Conservation (phyloP, 208 protist species). For the Phytomonas francai region DNA sequence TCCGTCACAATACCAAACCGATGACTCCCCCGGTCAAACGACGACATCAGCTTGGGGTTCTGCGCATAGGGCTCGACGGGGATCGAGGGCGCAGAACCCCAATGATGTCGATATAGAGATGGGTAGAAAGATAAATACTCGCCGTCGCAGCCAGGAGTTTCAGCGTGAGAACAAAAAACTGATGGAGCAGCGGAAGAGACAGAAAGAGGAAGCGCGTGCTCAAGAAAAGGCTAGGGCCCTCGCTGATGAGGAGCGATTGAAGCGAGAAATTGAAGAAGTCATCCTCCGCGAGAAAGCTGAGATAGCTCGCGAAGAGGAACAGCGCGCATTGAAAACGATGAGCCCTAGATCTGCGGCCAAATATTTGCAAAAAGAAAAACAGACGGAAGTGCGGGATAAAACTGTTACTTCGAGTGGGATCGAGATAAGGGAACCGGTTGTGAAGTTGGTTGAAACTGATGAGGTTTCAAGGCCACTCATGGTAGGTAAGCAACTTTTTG, state of each 20-base stretch:
- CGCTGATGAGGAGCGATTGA: constrained; percentile 37
- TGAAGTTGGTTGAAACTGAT: neutral
- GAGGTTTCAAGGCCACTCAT: neutral
- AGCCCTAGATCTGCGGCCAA: constrained; percentile 13
- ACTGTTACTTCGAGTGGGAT: neutral
- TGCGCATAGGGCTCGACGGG: neutral
- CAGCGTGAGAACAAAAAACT: constrained; percentile 66
- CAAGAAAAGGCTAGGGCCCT: constrained; percentile 28
- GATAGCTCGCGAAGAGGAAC: constrained; percentile 38
- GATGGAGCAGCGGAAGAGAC: constrained; percentile 47
- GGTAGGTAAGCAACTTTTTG: neutral
- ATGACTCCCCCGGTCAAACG: neutral
- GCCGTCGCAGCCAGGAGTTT: constrained; percentile 48
- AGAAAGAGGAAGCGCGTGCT: constrained; percentile 28
- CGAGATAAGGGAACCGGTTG: neutral
- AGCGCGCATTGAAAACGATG: constrained; percentile 31
- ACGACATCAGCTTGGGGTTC: neutral
- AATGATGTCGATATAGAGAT: neutral
- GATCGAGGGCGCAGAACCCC: neutral
- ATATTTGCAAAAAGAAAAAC: neutral
- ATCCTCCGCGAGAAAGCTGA: constrained; percentile 33
- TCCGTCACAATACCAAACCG: neutral
- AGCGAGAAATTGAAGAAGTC: constrained; percentile 36
- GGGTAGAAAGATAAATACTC: constrained; percentile 7
- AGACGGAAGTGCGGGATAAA: neutral